phyloP scores from a whole-genome alignment of 768 basidiomycete genomes.

The Pleurotus djamor region DNA sequence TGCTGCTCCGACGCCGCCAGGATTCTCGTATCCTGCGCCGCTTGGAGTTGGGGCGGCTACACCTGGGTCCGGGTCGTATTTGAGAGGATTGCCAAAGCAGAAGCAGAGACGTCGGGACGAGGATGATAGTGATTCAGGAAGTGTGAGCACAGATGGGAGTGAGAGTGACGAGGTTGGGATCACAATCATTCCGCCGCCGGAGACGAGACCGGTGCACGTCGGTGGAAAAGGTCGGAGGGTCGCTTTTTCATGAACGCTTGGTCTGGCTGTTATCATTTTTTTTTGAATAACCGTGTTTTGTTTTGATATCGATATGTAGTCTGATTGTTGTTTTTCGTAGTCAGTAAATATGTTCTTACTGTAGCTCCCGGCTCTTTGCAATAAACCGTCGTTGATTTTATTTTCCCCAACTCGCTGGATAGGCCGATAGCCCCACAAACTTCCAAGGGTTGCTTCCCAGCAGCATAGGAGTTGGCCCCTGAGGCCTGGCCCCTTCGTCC shows the following conservation, averaged over 20 bases:
- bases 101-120: not conserved
- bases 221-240: not conserved
- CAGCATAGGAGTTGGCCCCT: no score
- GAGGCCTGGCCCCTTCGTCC: no score
- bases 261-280: slow-evolving; percentile 4
- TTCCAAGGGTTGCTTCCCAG: no score
- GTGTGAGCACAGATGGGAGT: not conserved
- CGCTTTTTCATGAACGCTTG: not conserved
- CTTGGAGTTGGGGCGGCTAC: not conserved
- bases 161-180: not conserved
- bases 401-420: no score
- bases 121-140: not conserved
- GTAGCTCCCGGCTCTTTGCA: no score
- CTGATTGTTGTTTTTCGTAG: no score
- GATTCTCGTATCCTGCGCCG: slow-evolving; percentile 4
- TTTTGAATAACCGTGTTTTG: not conserved
- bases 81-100: not conserved
- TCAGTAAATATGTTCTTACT: no score
- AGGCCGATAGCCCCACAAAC: no score
- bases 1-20: not conserved
- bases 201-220: not conserved
- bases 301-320: no score
- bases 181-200: not conserved
- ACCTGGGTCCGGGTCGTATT: not conserved
- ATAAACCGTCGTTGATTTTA: no score